Evolutionary conservation across 805 yeast genomes (phyloP), one percentile per base, ranked within the genome.

Genomic region (Grigorovia humatica): DNA sequence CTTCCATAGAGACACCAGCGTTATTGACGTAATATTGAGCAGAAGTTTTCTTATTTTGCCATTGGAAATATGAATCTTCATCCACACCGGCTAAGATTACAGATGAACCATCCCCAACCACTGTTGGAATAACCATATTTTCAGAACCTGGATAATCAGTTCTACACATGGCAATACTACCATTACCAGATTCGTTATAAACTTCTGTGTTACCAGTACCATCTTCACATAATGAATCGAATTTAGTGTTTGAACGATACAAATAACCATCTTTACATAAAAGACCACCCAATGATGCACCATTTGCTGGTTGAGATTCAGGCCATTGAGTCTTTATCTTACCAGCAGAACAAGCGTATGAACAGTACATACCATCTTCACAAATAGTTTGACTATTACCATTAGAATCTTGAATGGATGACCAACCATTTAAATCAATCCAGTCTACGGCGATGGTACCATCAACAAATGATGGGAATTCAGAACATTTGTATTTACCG

Each of bases 281-380:
- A 63, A 91, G 79, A 68, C 99, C 99, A 73, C 99, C 99, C 59
- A 91, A 81, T 45, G 97, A 85, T 52, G 84, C 85, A 74, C 98
- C 98, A 69, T 74, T 78, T 51, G 85, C 58, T 52, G 98, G 98
- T 76, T 91, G 99, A 51, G 67, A 58, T 46, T 83, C 72, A 57
- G 98, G 98, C 96, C 95, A 91, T 76, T 91, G 99, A 52, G 97
- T 88, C 82, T 91, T 91, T 65, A 97, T 88, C 96, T 88, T 88
- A 79, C 98, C 99, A 44, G 96, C 82, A 76, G 89, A 95, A 77
- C 99, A 91, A 54, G 98, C 96, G 73, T 91, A 91, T 54, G 98
- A 91, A 75, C 99, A 91, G 82, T 87, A 88, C 64, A 80, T 80
- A 53, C 97, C 98, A 60, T 90, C 96, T 56, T 74, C 69, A 77